Percentiles rank a stretch among this genome's conserved stretches.
These are phyloP conservation scores for Xylariaceae sp. DNA, from an alignment of 2,329 filamentous ascomycete genomes.

Conservation along the genomic window DNA sequence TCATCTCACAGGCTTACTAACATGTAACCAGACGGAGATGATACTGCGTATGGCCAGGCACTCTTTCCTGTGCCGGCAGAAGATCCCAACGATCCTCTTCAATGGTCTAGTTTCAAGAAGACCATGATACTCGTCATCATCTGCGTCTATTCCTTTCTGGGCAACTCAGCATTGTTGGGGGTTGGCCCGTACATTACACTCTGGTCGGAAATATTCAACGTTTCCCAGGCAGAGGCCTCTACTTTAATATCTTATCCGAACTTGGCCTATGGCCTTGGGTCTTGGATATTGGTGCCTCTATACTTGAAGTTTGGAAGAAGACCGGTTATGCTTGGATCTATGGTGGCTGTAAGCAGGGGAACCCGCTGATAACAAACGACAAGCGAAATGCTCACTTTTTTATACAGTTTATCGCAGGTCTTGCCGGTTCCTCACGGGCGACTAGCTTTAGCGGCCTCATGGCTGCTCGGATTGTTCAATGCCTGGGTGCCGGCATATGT, in stretches of 20 bases:
- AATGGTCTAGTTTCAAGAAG: slow-evolving; percentile 59
- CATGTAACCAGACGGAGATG: slow-evolving; percentile 57
- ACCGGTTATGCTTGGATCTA: slow-evolving; percentile 51
- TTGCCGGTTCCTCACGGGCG: slow-evolving; percentile 48
- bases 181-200: slow-evolving; percentile 65
- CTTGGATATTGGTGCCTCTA: slow-evolving; percentile 61
- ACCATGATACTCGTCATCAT: slow-evolving; percentile 61
- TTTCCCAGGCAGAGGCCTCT: slow-evolving; percentile 58
- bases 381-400: not conserved
- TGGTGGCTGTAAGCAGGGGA: slow-evolving; percentile 42
- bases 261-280: slow-evolving; percentile 64
- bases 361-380: not conserved
- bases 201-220: slow-evolving; percentile 58
- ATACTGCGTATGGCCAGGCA: slow-evolving; percentile 65
- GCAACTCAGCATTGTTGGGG: slow-evolving; percentile 62
- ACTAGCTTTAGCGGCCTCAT: slow-evolving; percentile 47
- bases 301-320: slow-evolving; percentile 59
- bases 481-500: slow-evolving; percentile 51
- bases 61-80: slow-evolving; percentile 66
- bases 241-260: slow-evolving; percentile 66
- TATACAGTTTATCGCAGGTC: slow-evolving; percentile 48
- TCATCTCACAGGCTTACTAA: not conserved
- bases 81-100: slow-evolving; percentile 66
- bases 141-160: slow-evolving; percentile 64
- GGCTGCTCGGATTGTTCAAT: slow-evolving; percentile 48